phyloP scores from a whole-genome alignment of 2,329 filamentous ascomycete genomes.

The Xylariaceae sp. region DNA sequence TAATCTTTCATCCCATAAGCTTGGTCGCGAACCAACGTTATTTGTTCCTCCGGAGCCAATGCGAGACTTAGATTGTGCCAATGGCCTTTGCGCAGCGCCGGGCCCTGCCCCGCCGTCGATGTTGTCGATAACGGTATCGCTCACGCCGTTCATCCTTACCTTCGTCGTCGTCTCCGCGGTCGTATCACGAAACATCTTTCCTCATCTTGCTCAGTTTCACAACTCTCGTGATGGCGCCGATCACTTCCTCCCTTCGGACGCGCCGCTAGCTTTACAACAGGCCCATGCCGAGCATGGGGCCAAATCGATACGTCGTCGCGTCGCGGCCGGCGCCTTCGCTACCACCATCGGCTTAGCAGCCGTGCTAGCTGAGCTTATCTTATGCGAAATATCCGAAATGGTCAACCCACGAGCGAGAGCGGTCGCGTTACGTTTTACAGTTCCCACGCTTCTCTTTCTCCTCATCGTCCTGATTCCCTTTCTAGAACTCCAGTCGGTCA shows the following conservation, averaged over 20 bases:
- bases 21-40: no score
- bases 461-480: constrained; percentile 72
- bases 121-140: constrained; percentile 49
- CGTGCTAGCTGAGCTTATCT: constrained; percentile 72
- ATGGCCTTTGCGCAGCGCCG: constrained; percentile 50
- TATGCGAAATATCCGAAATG: constrained; percentile 77
- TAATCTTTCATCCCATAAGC: no score
- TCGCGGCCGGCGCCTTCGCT: constrained; percentile 64
- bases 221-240: constrained; percentile 51
- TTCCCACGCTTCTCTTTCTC: constrained; percentile 65
- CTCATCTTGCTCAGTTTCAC: constrained; percentile 57
- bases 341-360: constrained; percentile 71
- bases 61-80: constrained; percentile 46
- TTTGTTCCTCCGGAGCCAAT: no score
- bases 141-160: constrained; percentile 65
- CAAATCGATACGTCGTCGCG: constrained; percentile 44
- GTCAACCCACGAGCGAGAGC: constrained; percentile 63
- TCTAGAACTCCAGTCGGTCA: constrained; percentile 66
- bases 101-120: constrained; percentile 38
- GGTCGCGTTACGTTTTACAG: constrained; percentile 61
- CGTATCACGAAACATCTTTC: constrained; percentile 65
- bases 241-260: constrained; percentile 56
- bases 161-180: constrained; percentile 59
- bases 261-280: constrained; percentile 53
- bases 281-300: constrained; percentile 54